phyloP scores from a whole-genome alignment of 2,329 filamentous ascomycete species.

The Paecilomyces niveus region DNA sequence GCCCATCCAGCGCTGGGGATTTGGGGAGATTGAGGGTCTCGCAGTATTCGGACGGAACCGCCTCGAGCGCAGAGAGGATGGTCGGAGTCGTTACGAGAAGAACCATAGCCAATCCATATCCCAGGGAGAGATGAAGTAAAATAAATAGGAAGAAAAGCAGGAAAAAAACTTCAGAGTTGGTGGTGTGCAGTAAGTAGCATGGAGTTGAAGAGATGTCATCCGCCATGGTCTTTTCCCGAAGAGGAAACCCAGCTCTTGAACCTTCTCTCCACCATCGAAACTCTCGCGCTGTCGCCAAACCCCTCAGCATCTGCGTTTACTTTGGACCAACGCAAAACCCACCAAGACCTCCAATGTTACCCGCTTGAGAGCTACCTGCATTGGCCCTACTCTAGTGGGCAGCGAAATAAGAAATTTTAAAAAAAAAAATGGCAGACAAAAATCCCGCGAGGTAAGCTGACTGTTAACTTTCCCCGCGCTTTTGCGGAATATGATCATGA shows the following conservation, averaged over 20 bases:
- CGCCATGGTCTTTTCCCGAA: constrained; percentile 14
- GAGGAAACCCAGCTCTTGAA: constrained; percentile 17
- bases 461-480: background rate
- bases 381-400: background rate
- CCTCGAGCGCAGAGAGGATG: constrained; percentile 33
- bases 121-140: constrained; percentile 1
- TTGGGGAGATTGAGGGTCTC: constrained; percentile 28
- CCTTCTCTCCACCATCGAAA: constrained; percentile 10
- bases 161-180: background rate
- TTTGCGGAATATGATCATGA: background rate
- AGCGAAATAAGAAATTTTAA: background rate
- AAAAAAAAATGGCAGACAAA: constrained; percentile 19
- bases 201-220: constrained; percentile 5
- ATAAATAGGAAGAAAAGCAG: constrained; percentile 2
- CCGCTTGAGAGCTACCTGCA: background rate
- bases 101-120: constrained; percentile 27
- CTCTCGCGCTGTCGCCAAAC: constrained; percentile 7
- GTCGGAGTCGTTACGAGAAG: constrained; percentile 31
- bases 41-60: constrained; percentile 23
- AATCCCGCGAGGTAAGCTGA: constrained; percentile 18
- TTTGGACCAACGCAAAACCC: background rate
- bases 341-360: background rate
- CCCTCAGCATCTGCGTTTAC: background rate
- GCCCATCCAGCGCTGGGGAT: constrained; percentile 18
- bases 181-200: background rate